These are phyloP conservation scores for Fusarium oligoseptatum DNA, from an alignment of 2,329 filamentous ascomycete genomes.

Conservation along the genomic window DNA sequence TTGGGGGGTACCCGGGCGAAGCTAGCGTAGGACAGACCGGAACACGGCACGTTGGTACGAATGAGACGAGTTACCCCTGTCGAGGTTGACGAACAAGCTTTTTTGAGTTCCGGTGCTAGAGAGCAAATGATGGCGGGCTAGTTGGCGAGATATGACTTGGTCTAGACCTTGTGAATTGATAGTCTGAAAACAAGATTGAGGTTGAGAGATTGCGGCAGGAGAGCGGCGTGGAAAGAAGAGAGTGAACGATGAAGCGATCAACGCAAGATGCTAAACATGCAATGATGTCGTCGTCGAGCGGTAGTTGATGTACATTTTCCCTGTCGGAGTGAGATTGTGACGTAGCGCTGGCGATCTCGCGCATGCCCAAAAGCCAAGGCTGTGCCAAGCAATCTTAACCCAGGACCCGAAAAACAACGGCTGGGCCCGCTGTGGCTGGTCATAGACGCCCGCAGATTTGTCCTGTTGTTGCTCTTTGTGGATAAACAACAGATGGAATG, in stretches of 20 bases:
- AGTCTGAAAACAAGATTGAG: neutral
- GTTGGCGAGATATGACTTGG: conserved; percentile 5
- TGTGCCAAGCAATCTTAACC: conserved; percentile 33
- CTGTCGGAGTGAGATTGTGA: conserved; percentile 18
- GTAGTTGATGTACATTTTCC: neutral
- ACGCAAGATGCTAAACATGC: neutral
- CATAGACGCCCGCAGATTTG: neutral
- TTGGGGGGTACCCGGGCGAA: neutral
- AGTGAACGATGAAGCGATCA: neutral
- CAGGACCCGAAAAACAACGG: conserved; percentile 28
- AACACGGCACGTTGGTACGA: conserved; percentile 32
- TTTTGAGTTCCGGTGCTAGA: conserved; percentile 9
- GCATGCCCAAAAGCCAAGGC: conserved; percentile 1
- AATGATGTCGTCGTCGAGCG: conserved; percentile 20
- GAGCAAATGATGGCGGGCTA: neutral
- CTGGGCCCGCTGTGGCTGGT: conserved; percentile 35
- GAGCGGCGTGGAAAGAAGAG: neutral
- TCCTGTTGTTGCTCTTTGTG: too few relatives aligned
- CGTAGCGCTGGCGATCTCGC: conserved; percentile 25
- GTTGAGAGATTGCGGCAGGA: neutral
- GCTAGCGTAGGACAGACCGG: conserved; percentile 26
- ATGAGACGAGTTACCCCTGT: conserved; percentile 26
- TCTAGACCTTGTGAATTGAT: conserved; percentile 16
- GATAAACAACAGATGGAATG: neutral
- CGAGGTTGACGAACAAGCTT: conserved; percentile 28